Conservation (phyloP, 2,329 filamentous ascomycete species). For the Aurifilum marmelostoma region DNA sequence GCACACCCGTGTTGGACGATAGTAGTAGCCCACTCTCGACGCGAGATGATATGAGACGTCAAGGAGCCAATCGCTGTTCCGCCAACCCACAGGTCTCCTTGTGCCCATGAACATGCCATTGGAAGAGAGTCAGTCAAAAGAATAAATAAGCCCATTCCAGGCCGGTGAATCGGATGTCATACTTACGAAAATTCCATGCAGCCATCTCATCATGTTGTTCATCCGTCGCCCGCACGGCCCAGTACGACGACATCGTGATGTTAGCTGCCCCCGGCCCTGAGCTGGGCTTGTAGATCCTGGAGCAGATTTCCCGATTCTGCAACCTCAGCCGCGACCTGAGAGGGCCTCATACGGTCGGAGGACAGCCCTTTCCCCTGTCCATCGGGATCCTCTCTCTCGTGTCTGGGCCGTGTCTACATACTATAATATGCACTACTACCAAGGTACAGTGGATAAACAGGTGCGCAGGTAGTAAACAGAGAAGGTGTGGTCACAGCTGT, state of each 20-base stretch:
- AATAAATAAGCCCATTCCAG: neutral
- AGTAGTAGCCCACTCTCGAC: neutral
- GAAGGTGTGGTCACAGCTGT: neutral
- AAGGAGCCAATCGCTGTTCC: constrained; percentile 6
- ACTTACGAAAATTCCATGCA: neutral
- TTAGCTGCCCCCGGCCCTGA: neutral
- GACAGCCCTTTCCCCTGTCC: neutral
- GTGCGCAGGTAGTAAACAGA: neutral
- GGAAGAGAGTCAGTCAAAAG: neutral
- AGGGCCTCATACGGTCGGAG: neutral
- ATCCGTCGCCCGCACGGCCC: neutral
- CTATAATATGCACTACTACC: neutral
- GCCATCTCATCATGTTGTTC: neutral
- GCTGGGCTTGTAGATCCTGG: neutral
- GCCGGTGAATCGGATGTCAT: neutral
- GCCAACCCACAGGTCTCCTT: neutral
- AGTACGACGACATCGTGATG: neutral
- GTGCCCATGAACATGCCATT: neutral
- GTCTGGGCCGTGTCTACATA: neutral
- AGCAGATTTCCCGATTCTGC: constrained; percentile 3
- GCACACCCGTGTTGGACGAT: neutral
- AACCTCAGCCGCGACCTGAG: neutral
- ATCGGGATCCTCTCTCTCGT: neutral
- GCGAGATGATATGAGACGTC: neutral
- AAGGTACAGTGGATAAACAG: neutral